Base-by-base conservation (phyloP, 805 yeast genomes). In the Metschnikowia sp. region DNA sequence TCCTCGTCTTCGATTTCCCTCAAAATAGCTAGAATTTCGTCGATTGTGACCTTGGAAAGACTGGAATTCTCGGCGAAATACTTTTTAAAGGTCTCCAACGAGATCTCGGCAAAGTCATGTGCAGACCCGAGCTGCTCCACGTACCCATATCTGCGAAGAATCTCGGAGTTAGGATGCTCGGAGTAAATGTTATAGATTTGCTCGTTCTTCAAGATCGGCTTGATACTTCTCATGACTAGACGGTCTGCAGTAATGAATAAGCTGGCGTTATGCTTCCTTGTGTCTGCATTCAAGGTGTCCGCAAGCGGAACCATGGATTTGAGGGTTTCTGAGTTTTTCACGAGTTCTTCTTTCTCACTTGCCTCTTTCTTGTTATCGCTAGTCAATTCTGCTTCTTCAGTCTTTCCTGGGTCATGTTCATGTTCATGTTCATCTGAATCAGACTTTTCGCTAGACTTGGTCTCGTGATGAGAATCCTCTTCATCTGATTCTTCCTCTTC, bases 281-380 rank as follows among this genome's bases (percentile, higher is more conserved):
- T 86, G 60, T 91, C 94, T 1, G 97, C 88, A 61, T 94, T 92
- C 50, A 94, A 69, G 19, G 88, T 83, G 61, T 92, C 99, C 0
- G 98, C 98, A 39, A 90, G 69, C 0, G 98, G 96, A 3, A 91
- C 89, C 96, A 94, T 85, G 0, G 95, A 84, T 62, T 91, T 91
- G 53, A 76, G 69, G 49, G 72, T 79, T 3, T 74, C 58, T 9
- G 47, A 39, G 42, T 69, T 74, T 10, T 50, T 42, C 32, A 50
- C 47, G 13, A 54, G 44, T 8, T 45, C 44, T n/a, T 37, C 41
- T 15, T 10, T 18, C 19, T 22, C 40, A 30, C 15, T 15, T 11
- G 36, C 44, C 26, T 28, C 41, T 10, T 13, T 26, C 6, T n/a
- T 8, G 19, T 31, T 10, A 7, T 13, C 29, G 28, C n/a, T n/a